Percentiles rank a stretch among this genome's conserved stretches.
phyloP scores from a whole-genome alignment of 495 filamentous ascomycete genomes.

The Xylona heveae region DNA sequence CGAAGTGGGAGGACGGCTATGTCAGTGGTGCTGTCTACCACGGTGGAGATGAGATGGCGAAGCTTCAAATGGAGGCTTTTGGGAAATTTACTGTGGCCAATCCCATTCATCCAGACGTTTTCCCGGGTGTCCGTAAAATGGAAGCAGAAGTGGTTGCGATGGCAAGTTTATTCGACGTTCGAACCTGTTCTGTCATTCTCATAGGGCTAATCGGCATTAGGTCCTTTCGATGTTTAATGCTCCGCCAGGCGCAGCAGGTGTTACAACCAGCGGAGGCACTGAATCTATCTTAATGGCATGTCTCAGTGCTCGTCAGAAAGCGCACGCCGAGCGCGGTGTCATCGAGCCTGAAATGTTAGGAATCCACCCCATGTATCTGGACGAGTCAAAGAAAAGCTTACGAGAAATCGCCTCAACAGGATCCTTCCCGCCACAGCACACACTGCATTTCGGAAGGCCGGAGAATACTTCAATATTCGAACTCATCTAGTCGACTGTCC shows the following conservation, averaged over 20 bases:
- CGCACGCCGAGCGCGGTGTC: conserved; percentile 58
- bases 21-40: conserved; percentile 96
- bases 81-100: conserved; percentile 89
- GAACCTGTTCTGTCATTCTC: background rate
- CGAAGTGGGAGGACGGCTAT: conserved; percentile 84
- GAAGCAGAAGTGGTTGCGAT: conserved; percentile 96
- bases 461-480: conserved; percentile 87
- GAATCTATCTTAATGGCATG: conserved; percentile 95
- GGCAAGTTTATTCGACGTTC: conserved; percentile 23
- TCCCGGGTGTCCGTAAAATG: conserved; percentile 97
- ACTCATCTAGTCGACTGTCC: conserved; percentile 79
- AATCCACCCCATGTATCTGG: conserved; percentile 1
- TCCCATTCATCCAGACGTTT: conserved; percentile 97
- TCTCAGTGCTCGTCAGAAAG: conserved; percentile 74
- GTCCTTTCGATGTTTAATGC: conserved; percentile 77
- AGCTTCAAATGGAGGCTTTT: conserved; percentile 81
- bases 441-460: conserved; percentile 89
- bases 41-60: conserved; percentile 63
- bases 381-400: conserved; percentile 1
- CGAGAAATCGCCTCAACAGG: conserved; percentile 25
- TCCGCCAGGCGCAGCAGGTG: conserved; percentile 63
- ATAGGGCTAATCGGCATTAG: conserved; percentile 12
- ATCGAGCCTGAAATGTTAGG: conserved; percentile 90
- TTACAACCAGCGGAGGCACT: conserved; percentile 81
- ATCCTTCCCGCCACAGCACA: conserved; percentile 89